phyloP scores from a whole-genome alignment of 2,329 filamentous ascomycete genomes.

The Claviceps maximensis region DNA sequence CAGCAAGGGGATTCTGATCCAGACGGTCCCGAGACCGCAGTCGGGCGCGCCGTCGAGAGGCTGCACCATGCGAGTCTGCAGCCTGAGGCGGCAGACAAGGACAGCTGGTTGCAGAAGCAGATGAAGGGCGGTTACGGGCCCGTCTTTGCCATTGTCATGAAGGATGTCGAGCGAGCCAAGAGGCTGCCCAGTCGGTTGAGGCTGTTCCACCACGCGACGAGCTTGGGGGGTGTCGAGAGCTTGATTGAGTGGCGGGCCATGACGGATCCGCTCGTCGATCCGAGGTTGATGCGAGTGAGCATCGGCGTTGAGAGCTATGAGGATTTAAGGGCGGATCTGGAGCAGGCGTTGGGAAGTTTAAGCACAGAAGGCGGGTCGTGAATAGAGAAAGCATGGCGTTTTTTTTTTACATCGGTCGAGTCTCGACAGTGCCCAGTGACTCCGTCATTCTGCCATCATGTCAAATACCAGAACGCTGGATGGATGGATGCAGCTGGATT shows the following conservation, averaged over 20 bases:
- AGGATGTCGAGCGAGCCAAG: conserved; percentile 46
- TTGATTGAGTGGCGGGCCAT: conserved; percentile 94
- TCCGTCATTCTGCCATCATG: too few species aligned
- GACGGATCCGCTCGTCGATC: conserved; percentile 63
- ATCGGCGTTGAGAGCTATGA: conserved; percentile 78
- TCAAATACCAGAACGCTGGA: too few species aligned
- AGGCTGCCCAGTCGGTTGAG: conserved; percentile 62
- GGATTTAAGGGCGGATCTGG: conserved; percentile 66
- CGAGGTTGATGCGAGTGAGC: conserved; percentile 63
- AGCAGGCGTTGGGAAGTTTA: conserved; percentile 50
- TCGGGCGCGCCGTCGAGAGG: conserved; percentile 42
- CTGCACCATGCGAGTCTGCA: conserved; percentile 75
- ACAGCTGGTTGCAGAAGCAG: conserved; percentile 65
- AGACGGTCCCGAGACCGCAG: conserved; percentile 18
- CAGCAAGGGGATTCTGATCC: background rate
- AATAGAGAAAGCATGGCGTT: too few species aligned
- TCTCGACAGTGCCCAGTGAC: too few species aligned
- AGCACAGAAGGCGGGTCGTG: background rate
- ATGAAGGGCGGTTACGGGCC: conserved; percentile 88
- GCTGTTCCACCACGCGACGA: conserved; percentile 91
- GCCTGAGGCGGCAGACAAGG: conserved; percentile 39
- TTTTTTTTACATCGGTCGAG: too few species aligned
- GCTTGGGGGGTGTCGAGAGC: conserved; percentile 85
- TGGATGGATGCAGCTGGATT: too few species aligned
- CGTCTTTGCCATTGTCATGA: conserved; percentile 67